Evolutionary conservation across 164 flowering plant species (phyloP).

Genomic region (Berberis thunbergii): DNA sequence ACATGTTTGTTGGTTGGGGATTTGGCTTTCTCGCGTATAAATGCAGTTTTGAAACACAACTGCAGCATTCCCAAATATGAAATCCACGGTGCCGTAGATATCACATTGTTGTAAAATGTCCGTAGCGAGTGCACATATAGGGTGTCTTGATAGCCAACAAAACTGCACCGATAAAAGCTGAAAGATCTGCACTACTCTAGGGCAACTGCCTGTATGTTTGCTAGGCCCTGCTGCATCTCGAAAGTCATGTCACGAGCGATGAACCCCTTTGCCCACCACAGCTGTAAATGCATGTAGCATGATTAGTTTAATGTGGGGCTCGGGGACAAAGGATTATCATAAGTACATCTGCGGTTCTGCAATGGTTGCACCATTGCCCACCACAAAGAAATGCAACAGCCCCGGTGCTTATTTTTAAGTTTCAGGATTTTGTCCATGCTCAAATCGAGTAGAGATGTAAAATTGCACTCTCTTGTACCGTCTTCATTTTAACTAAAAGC

Average conservation of each 20-base stretch:
- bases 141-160: conserved; percentile 61
- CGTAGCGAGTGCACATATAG: conserved; percentile 50
- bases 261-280: conserved; percentile 42
- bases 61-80: conserved; percentile 60
- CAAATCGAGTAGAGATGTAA: too few relatives aligned
- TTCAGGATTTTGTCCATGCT: too few relatives aligned
- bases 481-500: too few relatives aligned
- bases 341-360: too few relatives aligned
- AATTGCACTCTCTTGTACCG: too few relatives aligned
- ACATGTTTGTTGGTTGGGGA: conserved; percentile 40
- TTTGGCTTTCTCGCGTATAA: conserved; percentile 43
- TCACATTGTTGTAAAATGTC: conserved; percentile 54
- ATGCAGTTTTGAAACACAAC: conserved; percentile 43
- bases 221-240: conserved; percentile 55
- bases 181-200: conserved; percentile 36
- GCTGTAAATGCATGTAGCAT: conserved; percentile 21
- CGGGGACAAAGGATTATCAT: too few relatives aligned
- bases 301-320: not conserved
- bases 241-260: conserved; percentile 42
- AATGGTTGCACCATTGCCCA: too few relatives aligned
- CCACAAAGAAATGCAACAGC: too few relatives aligned
- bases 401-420: too few relatives aligned
- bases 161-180: conserved; percentile 56
- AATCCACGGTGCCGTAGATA: conserved; percentile 55
- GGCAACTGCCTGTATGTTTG: conserved; percentile 67